Conservation (phyloP, 352 stramenopile genomes). For the Globisporangium paroecandrum region DNA sequence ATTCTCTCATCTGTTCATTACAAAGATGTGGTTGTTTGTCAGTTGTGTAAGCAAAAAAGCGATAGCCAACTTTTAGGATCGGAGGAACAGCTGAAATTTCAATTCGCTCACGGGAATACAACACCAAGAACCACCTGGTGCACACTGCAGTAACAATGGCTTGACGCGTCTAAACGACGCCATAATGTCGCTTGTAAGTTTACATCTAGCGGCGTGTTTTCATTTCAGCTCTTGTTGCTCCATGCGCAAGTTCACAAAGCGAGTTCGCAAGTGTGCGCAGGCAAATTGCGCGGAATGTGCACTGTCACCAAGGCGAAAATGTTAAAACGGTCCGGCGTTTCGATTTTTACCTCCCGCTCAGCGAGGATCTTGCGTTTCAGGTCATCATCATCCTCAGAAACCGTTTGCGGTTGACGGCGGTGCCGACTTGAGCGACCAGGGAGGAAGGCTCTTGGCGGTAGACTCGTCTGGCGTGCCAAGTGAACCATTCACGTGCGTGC, state of each 20-base stretch:
- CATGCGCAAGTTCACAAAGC: not conserved
- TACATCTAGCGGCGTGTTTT: not conserved
- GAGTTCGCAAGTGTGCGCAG: not conserved
- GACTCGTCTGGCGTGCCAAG: not conserved
- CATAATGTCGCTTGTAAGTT: not conserved
- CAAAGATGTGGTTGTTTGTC: slow-evolving; percentile 1
- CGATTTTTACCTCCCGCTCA: not conserved
- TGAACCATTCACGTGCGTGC: not conserved
- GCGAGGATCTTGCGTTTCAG: not conserved
- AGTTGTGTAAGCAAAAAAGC: not conserved
- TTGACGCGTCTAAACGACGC: not conserved
- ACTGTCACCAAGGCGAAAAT: not conserved
- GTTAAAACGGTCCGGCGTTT: not conserved
- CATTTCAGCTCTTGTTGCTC: not conserved
- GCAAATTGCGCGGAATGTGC: not conserved
- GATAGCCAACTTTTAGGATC: not conserved
- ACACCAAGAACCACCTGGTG: not conserved
- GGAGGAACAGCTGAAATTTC: not conserved
- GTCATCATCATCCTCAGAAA: not conserved
- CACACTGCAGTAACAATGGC: not conserved
- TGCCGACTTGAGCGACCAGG: not conserved
- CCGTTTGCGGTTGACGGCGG: not conserved
- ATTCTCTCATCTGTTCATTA: not conserved
- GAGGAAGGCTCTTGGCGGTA: not conserved
- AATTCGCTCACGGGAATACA: not conserved